Base-by-base conservation (phyloP, 352 stramenopile genomes). In the Phytophthora pinifolia region DNA sequence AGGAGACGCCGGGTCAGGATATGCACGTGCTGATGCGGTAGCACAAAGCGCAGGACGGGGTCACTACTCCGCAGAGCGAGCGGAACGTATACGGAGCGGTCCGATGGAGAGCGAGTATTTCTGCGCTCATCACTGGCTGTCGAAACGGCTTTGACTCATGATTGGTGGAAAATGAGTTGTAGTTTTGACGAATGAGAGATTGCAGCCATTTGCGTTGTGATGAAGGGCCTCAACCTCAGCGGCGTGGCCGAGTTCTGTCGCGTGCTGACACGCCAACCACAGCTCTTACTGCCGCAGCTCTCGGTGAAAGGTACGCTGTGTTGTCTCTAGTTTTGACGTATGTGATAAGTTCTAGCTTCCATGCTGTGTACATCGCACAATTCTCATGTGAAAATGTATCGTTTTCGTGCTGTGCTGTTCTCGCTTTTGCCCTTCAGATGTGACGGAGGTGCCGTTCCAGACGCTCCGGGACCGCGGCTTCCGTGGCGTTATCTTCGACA, bases 401-500 rank as follows among this genome's bases (percentile, higher is more conserved):
- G 0, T 34, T 17, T 35, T 38, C 27, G 14, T 39, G 39, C 18
- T 38, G 18, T 37, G 17, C 20, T 44, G 9, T 15, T 14, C 32
- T 35, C 20, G 22, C 22, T 27, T 45, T 18, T 20, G 4, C n/a
- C 22, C 18, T 39, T 30, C 32, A 93, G 84, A 92, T 63, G 51
- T 94, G 53, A 88, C 83, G n/a, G 82, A 94, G 17, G 73, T 94
- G 37, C 80, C 80, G 6, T 94, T 92, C 54, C 76, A 92, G 46
- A 63, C 72, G 45, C 74, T 94, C 29, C 68, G 75, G 47, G 79
- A 89, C 48, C 70, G 70, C 46, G 93, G 92, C 22, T 97, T 98
- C 71, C 85, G 89, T 34, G 89, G 86, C 32, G 83, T 98, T 34
- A 79, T 99, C 44, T 98, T 99, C 63, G 96, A 99, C 78, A 99